A percentile compares a stretch with the other conserved stretches of the same genome.
phyloP scores from a whole-genome alignment of 495 filamentous ascomycete genomes.

The Neurospora sp. region DNA sequence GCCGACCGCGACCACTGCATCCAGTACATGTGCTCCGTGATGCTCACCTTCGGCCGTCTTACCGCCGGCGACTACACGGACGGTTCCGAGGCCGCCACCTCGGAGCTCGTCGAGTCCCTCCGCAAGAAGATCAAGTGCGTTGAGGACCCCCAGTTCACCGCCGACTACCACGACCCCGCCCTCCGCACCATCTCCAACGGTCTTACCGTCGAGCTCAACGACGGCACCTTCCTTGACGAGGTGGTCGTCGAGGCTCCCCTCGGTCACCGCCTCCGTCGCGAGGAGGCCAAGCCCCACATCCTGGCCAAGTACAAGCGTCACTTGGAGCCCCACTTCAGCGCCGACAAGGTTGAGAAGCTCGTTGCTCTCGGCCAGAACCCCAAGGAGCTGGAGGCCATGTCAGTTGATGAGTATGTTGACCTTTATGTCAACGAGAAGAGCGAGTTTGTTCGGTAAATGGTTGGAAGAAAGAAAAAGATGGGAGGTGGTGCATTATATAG shows the following conservation, averaged over 20 bases:
- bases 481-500: background rate
- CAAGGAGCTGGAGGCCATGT: constrained; percentile 63
- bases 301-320: constrained; percentile 91
- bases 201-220: constrained; percentile 83
- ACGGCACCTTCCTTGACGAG: constrained; percentile 88
- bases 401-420: constrained; percentile 89
- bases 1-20: constrained; percentile 99
- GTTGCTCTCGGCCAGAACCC: constrained; percentile 63
- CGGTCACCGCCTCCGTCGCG: constrained; percentile 80
- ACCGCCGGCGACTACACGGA: constrained; percentile 89
- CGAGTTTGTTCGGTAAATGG: constrained; percentile 33
- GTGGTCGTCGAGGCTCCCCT: constrained; percentile 91
- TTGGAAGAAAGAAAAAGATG: background rate
- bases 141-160: constrained; percentile 88
- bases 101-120: constrained; percentile 77
- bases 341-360: constrained; percentile 66
- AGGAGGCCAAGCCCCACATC: constrained; percentile 96
- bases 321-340: constrained; percentile 68
- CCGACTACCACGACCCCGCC: constrained; percentile 84
- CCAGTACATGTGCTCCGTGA: constrained; percentile 96
- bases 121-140: constrained; percentile 88
- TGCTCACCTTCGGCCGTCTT: constrained; percentile 88
- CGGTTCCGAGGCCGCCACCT: constrained; percentile 81
- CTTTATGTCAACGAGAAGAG: constrained; percentile 63
- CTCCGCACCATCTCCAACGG: constrained; percentile 96